phyloP scores from a whole-genome alignment of 2,329 filamentous ascomycete genomes.

The Stachybotrys elegans region DNA sequence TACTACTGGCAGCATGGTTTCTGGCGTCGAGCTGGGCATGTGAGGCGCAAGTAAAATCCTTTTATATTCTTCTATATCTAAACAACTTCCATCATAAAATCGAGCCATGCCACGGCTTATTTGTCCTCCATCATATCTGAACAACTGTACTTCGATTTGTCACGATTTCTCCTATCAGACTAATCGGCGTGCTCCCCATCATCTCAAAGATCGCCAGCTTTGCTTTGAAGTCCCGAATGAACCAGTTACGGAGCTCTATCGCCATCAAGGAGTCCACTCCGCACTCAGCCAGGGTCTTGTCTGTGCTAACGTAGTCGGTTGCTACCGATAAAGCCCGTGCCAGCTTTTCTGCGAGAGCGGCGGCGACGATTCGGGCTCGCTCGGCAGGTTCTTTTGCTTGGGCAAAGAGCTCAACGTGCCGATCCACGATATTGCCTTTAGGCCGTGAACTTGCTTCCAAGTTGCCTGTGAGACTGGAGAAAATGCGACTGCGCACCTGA shows the following conservation, averaged over 20 bases:
- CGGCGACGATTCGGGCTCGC: background rate
- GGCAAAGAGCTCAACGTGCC: background rate
- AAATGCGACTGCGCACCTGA: background rate
- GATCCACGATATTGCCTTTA: background rate
- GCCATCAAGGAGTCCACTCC: constrained; percentile 27
- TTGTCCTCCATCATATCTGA: no score
- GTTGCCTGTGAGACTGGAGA: background rate
- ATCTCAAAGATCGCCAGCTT: background rate
- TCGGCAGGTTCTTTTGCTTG: background rate
- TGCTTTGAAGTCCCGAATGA: constrained; percentile 8
- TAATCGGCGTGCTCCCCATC: background rate
- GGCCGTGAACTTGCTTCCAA: background rate
- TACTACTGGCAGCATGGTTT: no score
- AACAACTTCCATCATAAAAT: no score
- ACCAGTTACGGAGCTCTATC: constrained; percentile 34
- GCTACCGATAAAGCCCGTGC: background rate
- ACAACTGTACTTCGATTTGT: background rate
- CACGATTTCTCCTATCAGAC: background rate
- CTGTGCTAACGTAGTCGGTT: background rate
- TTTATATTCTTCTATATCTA: no score
- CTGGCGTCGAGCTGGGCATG: no score
- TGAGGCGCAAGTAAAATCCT: no score
- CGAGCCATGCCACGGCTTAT: no score
- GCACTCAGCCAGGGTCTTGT: background rate
- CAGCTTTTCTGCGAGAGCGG: background rate